Evolutionary conservation across 2,329 filamentous ascomycete species (phyloP), one percentile per base, ranked within the genome.

Genomic region (Dactylellina parvicollis): DNA sequence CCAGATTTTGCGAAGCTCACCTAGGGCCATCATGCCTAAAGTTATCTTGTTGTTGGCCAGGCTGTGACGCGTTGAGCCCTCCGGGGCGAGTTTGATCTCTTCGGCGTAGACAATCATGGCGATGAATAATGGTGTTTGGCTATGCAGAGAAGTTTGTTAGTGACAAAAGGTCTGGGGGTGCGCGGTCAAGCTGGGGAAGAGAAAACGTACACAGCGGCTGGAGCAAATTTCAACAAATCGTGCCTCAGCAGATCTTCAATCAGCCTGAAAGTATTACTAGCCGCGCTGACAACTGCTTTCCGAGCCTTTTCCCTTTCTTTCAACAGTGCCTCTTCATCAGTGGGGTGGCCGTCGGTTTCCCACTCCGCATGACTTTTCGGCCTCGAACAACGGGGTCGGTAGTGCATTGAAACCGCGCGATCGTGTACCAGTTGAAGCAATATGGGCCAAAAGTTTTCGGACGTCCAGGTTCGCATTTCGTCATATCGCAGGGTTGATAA

Each of bases 51-150:
- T 73, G 2, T 60, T 61, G 2, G 69, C 60, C 5, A 73, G 60
- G 22, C 47, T 66, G 36, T 73, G 55, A 14, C 69, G 69, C 12
- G 69, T 73, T 14, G 69, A 73, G 22, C 60, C 60, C 36, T 73
- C 69, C 7, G 69, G 60, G 4, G 69, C 50, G 14, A 73, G 60
- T 28, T 73, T 73, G 32, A 73, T 73, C 36, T 73, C 69, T 44
- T 73, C 69, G 18, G 69, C 60, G 60, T 73, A 73, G 24, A 73
- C 69, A 30, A 73, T 73, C 69, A 73, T 73, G 20, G 69, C 69
- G 28, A 73, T 73, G 18, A 73, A 73, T 1, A 73, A 60, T 34
- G 69, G 69, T 5, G 69, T 73, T 73, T 73, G 69, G 9, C 69
- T 73, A 28, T 24, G 18, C 2, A 24, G 12, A 12, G 1, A 16